A percentile compares a stretch with the other conserved stretches of the same genome.
These are phyloP conservation scores for Bisporella sp. DNA, from an alignment of 2,329 filamentous ascomycete genomes.

Conservation along the genomic window DNA sequence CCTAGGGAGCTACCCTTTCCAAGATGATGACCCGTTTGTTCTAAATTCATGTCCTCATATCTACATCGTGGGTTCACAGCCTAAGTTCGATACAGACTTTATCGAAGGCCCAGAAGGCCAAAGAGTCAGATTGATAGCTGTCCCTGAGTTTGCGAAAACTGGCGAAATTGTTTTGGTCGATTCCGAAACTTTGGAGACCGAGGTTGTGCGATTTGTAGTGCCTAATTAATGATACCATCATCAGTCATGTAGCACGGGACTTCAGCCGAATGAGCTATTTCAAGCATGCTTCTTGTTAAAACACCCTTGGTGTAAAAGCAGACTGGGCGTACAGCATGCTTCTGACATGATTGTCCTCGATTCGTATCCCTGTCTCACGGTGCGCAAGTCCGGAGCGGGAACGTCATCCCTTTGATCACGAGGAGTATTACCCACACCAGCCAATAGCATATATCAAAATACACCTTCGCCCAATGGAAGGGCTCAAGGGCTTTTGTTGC, in stretches of 20 bases:
- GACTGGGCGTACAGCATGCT: neutral
- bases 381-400: too few species aligned
- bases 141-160: constrained; percentile 75
- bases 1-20: constrained; percentile 89
- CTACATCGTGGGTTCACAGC: constrained; percentile 84
- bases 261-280: too few species aligned
- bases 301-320: neutral
- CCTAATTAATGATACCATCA: neutral
- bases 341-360: too few species aligned
- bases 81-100: constrained; percentile 64
- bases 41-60: constrained; percentile 80
- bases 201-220: constrained; percentile 21
- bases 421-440: too few species aligned
- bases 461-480: too few species aligned
- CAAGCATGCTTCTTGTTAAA: too few species aligned
- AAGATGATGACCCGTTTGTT: constrained; percentile 87
- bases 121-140: constrained; percentile 67
- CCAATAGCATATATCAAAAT: too few species aligned
- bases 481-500: too few species aligned
- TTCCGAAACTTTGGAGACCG: constrained; percentile 66
- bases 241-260: too few species aligned
- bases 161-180: constrained; percentile 80
- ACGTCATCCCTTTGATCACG: too few species aligned
- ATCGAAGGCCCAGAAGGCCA: constrained; percentile 64
- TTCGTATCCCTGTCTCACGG: too few species aligned